These are phyloP conservation scores for Solanum tarijense DNA, from an alignment of 257 asterid genomes.

Conservation along the genomic window DNA sequence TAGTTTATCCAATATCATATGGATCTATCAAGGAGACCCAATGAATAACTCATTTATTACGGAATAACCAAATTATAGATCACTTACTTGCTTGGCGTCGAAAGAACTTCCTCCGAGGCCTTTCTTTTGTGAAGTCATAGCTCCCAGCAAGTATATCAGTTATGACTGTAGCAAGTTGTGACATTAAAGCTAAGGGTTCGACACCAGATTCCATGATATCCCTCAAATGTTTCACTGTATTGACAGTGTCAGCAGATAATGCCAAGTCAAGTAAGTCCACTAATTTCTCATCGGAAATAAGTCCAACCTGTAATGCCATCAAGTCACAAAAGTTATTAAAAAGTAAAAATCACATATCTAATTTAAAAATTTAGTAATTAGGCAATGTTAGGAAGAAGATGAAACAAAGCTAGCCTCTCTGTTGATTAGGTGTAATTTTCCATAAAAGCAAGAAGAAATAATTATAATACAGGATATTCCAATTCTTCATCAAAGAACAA, in stretches of 20 bases:
- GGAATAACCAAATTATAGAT: neutral
- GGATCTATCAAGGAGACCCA: neutral
- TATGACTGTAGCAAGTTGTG: slow-evolving; percentile 93
- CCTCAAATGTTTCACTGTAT: slow-evolving; percentile 89
- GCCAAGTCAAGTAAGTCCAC: slow-evolving; percentile 94
- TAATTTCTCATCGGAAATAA: slow-evolving; percentile 84
- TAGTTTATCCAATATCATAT: neutral
- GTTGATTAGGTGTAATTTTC: neutral
- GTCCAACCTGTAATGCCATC: slow-evolving; percentile 63
- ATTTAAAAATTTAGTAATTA: neutral
- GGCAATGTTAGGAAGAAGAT: neutral
- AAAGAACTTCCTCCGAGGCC: slow-evolving; percentile 76
- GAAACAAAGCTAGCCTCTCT: neutral
- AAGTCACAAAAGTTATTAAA: neutral
- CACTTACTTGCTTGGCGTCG: slow-evolving; percentile 55
- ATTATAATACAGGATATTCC: neutral
- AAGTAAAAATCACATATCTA: neutral
- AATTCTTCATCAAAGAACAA: neutral
- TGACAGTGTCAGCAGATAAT: slow-evolving; percentile 89
- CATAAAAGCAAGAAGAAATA: neutral
- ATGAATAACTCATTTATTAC: neutral
- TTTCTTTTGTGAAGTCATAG: slow-evolving; percentile 53
- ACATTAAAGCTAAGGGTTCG: slow-evolving; percentile 93
- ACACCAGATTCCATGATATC: slow-evolving; percentile 92
- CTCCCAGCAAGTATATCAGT: slow-evolving; percentile 97